phyloP scores from a whole-genome alignment of 2,329 filamentous ascomycete species.

The Aspergillus sp. region DNA sequence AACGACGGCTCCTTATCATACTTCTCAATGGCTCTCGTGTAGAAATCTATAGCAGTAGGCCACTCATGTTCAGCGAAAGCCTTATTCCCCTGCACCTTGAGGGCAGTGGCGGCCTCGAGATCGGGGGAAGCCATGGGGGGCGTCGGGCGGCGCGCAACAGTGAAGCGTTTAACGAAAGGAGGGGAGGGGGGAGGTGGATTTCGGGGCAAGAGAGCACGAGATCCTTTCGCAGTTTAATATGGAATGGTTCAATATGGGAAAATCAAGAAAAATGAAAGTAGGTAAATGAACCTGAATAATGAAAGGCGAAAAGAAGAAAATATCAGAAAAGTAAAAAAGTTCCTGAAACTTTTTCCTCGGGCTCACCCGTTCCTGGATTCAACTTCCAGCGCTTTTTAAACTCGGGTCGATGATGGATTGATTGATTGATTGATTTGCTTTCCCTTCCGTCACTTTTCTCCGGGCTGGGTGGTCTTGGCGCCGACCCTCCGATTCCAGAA shows the following conservation, averaged over 20 bases:
- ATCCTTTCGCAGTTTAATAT: neutral
- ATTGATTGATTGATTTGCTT: conserved; percentile 11
- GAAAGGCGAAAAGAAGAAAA: neutral
- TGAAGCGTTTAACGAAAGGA: neutral
- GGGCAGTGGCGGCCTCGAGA: conserved; percentile 70
- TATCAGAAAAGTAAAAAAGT: too few relatives aligned
- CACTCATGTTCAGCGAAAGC: conserved; percentile 88
- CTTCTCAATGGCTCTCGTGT: conserved; percentile 82
- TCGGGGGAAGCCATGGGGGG: conserved; percentile 44
- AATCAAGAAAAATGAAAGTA: too few relatives aligned
- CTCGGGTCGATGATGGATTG: conserved; percentile 11
- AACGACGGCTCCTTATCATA: conserved; percentile 84
- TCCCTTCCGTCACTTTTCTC: conserved; percentile 16
- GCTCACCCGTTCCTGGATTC: neutral
- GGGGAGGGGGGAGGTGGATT: conserved; percentile 25
- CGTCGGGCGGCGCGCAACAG: neutral
- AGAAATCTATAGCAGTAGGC: conserved; percentile 76
- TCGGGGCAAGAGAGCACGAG: conserved; percentile 17
- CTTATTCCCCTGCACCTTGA: conserved; percentile 94
- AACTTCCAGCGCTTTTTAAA: neutral
- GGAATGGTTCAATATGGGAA: too few relatives aligned
- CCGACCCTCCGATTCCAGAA: conserved; percentile 24
- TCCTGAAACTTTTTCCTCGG: too few relatives aligned
- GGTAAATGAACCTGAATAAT: neutral
- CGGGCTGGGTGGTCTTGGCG: conserved; percentile 31